Evolutionary conservation across 116 monocot genomes (phyloP), one percentile per base, ranked within the genome.

Genomic region (Posidonia oceanica): DNA sequence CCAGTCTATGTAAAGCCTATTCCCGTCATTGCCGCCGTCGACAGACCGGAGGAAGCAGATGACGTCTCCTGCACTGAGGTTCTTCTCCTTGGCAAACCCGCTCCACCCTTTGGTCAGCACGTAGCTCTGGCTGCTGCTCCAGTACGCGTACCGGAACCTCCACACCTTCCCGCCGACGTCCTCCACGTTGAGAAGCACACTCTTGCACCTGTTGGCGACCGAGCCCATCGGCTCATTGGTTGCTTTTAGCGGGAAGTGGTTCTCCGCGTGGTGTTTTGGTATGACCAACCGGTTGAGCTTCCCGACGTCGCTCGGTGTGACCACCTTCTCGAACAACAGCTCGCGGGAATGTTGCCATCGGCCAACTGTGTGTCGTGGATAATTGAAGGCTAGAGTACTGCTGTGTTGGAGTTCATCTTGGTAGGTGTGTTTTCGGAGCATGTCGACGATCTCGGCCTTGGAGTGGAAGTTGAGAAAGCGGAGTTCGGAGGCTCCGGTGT

Each of bases 231-330:
- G 15, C 13, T 18, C 18, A 3, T 64, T 12, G 4, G 2, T 74
- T 1, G 54, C 71, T 22, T 73, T 81, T 10, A 84, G 54, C 3
- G 86, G 83, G 66, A 90, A 86, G 78, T 90, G 77, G 63, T 67
- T 81, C 77, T 90, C 86, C 0, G 86, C 89, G 42, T 90, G 75
- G 74, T 90, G 89, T 70, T 90, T 90, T 4, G 89, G n/a, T n/a
- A n/a, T n/a, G n/a, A n/a, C n/a, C n/a, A n/a, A n/a, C n/a, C n/a
- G n/a, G n/a, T n/a, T n/a, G 89, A 90, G 86, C 77, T 90, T 90
- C 53, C 90, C 90, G 8, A 90, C 90, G 36, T 90, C 86, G 59
- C 90, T 90, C 3, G 90, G 90, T 8, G 90, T 90, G 29, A 90
- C 60, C 42, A 71, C 83, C 75, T 90, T 90, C 76, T 90, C 90